A percentile compares a stretch with the other conserved stretches of the same genome.
phyloP scores from a whole-genome alignment of 306 rosid genomes.

The Ziziphus jujuba region DNA sequence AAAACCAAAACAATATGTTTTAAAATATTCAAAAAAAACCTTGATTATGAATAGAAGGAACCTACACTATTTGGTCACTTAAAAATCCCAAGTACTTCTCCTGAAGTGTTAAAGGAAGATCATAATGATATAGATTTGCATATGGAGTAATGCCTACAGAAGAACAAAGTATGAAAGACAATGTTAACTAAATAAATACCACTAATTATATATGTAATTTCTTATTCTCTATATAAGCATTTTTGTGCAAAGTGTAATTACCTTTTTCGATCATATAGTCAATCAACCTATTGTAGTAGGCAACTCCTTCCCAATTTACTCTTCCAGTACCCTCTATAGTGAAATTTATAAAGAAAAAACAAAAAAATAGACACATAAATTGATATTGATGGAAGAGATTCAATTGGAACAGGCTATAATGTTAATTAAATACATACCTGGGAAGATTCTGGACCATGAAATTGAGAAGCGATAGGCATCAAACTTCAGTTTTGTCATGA shows the following conservation, averaged over 20 bases:
- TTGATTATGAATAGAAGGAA: too few relatives aligned
- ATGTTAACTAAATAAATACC: too few relatives aligned
- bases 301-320: conserved; percentile 87
- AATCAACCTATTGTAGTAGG: conserved; percentile 83
- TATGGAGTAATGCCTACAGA: conserved; percentile 81
- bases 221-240: too few relatives aligned
- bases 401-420: too few relatives aligned
- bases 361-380: not conserved
- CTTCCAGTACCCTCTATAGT: conserved; percentile 77
- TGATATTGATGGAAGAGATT: too few relatives aligned
- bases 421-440: too few relatives aligned
- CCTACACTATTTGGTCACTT: conserved; percentile 70
- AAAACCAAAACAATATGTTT: too few relatives aligned
- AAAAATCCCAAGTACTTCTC: conserved; percentile 67
- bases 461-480: conserved; percentile 96
- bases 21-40: too few relatives aligned
- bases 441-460: conserved; percentile 96
- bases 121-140: conserved; percentile 92
- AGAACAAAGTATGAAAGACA: not conserved
- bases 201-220: too few relatives aligned
- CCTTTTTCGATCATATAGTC: conserved; percentile 72
- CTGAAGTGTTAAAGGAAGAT: conserved; percentile 85
- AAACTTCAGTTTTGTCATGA: conserved; percentile 67
- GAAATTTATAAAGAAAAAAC: too few relatives aligned
- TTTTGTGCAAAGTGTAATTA: too few relatives aligned